Base-by-base conservation (phyloP, 2,329 filamentous ascomycete genomes). In the Aureobasidium lini region DNA sequence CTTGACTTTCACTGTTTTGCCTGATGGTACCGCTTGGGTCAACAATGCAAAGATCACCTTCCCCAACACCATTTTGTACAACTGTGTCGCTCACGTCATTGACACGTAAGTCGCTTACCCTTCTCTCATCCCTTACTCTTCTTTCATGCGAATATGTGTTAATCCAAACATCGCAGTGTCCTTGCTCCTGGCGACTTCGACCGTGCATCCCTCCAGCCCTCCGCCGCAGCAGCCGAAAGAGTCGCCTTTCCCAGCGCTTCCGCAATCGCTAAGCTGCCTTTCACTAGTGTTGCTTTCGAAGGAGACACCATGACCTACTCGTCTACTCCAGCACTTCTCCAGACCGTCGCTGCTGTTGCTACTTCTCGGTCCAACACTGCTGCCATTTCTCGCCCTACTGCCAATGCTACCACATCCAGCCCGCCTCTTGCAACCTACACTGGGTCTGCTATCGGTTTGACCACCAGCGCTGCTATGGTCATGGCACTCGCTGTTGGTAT, bases 81-180 rank as follows among this genome's bases (percentile, higher is more conserved):
- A 84, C 62, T 82, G 83, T 29, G 81, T 85, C 1, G 69, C 83
- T 3, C 82, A 84, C 64, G 73, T 84, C 13, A 75, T 84, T 39
- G 70, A 69, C 59, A 76, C 37, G 58, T 60, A 23, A 54, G 58
- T 28, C 18, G 34, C 23, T 23, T 23, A 23, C 4, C 23, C 23
- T 23, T 2, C 4, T 23, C 23, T 23, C 23, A 23, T 23, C 3
- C 23, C 23, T 23, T 23, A 23, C 23, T 23, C 23, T 23, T 23
- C 23, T 23, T 3, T 23, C 23, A 23, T 23, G 23, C 23, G 23
- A 23, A 23, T 3, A 23, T 23, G 3, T 23, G 23, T 23, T 23
- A 3, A 23, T 23, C 23, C 23, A 23, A 23, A 8, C 7, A 2
- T 49, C 16, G 1, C 31, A 60, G 50, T 43, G 60, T 61, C 13